phyloP scores from a whole-genome alignment of 805 yeast genomes.

The Saccharomyces mikatae region DNA sequence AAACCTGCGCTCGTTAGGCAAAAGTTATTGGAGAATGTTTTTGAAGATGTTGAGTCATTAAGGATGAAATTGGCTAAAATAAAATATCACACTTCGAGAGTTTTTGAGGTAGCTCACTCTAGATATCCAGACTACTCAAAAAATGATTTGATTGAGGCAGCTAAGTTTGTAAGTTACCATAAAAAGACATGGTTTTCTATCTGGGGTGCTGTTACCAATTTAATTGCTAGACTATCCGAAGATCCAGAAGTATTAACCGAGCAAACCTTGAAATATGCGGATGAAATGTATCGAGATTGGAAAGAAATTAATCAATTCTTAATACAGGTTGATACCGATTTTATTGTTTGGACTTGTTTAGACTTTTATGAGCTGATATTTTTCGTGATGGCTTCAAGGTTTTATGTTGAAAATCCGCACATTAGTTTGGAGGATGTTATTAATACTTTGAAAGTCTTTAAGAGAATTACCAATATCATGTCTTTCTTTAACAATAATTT shows the following conservation, averaged over 20 bases:
- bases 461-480: slow-evolving; percentile 5
- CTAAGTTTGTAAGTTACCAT: slow-evolving; percentile 11
- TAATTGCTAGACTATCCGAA: slow-evolving; percentile 16
- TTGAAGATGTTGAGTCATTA: slow-evolving; percentile 10
- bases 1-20: slow-evolving; percentile 14
- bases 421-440: slow-evolving; percentile 5
- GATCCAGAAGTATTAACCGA: slow-evolving; percentile 2
- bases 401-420: slow-evolving; percentile 2
- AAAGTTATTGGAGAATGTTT: slow-evolving; percentile 13
- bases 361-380: slow-evolving; percentile 6
- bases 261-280: slow-evolving; percentile 2
- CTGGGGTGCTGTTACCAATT: slow-evolving; percentile 13
- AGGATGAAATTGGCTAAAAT: slow-evolving; percentile 14
- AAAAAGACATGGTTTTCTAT: slow-evolving; percentile 9
- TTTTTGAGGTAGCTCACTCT: slow-evolving; percentile 11
- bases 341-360: slow-evolving; percentile 8
- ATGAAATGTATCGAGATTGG: slow-evolving; percentile 5
- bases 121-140: slow-evolving; percentile 2
- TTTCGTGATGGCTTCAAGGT: slow-evolving; percentile 7
- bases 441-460: slow-evolving; percentile 5
- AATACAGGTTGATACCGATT: slow-evolving; percentile 8
- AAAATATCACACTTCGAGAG: slow-evolving; percentile 13
- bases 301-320: slow-evolving; percentile 10
- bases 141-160: slow-evolving; percentile 8
- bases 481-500: not conserved